Evolutionary conservation across 805 yeast genomes (phyloP).

Genomic region (Candida hispaniensis): DNA sequence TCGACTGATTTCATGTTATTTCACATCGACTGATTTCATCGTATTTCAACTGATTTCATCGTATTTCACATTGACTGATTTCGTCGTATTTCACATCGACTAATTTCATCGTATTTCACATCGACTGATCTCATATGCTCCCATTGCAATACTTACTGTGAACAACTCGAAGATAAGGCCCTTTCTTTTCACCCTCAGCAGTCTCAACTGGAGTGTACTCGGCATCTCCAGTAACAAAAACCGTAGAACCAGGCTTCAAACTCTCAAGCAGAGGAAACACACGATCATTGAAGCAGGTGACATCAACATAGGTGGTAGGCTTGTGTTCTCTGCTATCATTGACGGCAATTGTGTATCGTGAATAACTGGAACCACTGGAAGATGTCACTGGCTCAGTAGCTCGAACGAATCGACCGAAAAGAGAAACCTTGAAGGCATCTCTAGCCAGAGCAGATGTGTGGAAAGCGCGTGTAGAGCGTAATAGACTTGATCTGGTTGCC

Average conservation of each 20-base stretch:
- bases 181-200: constrained; percentile 6
- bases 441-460: constrained; percentile 12
- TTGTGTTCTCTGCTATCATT: constrained; percentile 14
- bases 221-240: constrained; percentile 9
- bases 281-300: constrained; percentile 10
- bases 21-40: too few relatives aligned
- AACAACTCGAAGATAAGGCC: constrained; percentile 4
- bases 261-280: constrained; percentile 1
- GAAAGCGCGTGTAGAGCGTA: constrained; percentile 14
- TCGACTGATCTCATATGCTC: neutral
- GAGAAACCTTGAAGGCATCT: constrained; percentile 15
- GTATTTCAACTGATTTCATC: too few relatives aligned
- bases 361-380: constrained; percentile 3
- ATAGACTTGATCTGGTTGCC: too few relatives aligned
- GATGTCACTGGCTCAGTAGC: constrained; percentile 11
- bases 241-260: constrained; percentile 14
- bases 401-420: constrained; percentile 10
- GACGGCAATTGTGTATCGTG: constrained; percentile 10
- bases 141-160: constrained; percentile 9
- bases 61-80: too few relatives aligned
- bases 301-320: constrained; percentile 6
- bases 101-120: too few relatives aligned
- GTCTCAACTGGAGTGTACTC: constrained; percentile 7
- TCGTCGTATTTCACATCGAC: too few relatives aligned
- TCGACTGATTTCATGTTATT: too few relatives aligned